Conservation (phyloP, 208 protist genomes). For the Wallacemonas rigidus region DNA sequence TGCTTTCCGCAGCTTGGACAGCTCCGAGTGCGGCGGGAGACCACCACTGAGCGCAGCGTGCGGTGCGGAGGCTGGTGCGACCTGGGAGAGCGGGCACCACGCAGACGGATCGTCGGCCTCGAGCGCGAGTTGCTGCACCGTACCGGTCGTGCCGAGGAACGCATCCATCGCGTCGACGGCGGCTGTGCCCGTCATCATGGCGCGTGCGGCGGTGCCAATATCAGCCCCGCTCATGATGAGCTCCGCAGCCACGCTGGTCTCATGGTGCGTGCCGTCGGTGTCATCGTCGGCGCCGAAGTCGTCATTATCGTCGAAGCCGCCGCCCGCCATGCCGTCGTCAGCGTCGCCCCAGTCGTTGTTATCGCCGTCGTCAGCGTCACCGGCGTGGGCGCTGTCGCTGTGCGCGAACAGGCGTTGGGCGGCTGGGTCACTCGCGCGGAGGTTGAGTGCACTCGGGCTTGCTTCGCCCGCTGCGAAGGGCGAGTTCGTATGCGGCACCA, state of each 20-base stretch:
- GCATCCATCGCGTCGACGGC: constrained; percentile 72
- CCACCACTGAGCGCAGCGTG: constrained; percentile 23
- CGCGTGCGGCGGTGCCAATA: constrained; percentile 45
- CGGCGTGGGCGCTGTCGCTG: not conserved
- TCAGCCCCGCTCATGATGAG: constrained; percentile 17
- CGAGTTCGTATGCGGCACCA: constrained; percentile 37
- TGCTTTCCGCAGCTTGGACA: constrained; percentile 63
- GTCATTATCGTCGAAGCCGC: constrained; percentile 26
- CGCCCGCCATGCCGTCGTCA: constrained; percentile 20
- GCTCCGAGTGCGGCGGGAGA: constrained; percentile 40
- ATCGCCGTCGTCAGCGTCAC: constrained; percentile 20
- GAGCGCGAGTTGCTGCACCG: constrained; percentile 60
- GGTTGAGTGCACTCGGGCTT: not conserved
- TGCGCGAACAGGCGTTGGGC: not conserved
- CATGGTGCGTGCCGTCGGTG: not conserved
- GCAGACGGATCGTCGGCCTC: constrained; percentile 72
- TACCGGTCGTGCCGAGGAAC: constrained; percentile 34
- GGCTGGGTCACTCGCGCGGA: not conserved
- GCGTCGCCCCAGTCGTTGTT: constrained; percentile 11
- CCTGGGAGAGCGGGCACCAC: constrained; percentile 75
- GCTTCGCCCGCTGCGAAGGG: constrained; percentile 11
- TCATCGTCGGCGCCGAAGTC: constrained; percentile 32
- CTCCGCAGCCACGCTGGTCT: not conserved
- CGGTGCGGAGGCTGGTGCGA: constrained; percentile 28
- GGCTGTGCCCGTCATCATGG: constrained; percentile 59